Base-by-base conservation (phyloP, 2,329 filamentous ascomycete genomes). In the Diaporthe citriasiana region DNA sequence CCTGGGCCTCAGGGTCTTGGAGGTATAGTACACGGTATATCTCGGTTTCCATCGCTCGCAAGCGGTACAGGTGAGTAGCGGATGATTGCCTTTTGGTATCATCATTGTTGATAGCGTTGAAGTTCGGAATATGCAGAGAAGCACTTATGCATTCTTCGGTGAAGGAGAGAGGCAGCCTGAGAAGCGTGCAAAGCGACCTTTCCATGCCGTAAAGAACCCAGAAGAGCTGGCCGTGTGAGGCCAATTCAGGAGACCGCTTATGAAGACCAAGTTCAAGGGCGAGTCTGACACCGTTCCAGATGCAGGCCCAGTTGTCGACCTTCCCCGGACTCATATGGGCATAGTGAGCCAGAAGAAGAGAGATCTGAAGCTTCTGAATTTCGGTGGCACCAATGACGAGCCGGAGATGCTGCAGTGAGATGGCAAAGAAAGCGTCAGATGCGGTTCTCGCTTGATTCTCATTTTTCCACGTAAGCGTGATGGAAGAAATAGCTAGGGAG, bases 381-480 rank as follows among this genome's bases (percentile, higher is more conserved):
- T 56, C 70, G 6, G 70, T 72, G 8, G 59, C 33, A 9, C 59
- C 47, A 9, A 8, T 15, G 35, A 68, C 57, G 17, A 72, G 70
- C 10, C 70, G 70, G 35, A 72, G 70, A 30, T 72, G 70, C 42
- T 72, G 70, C 22, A 72, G 59, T 33, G 70, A 68, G 59, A 56
- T 56, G 6, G 57, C 57, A n/a, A 72, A 72, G 35, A 72, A 72
- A 1, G 70, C 70, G 27, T 72, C 35, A 19, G 70, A 72, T 5
- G 70, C 70, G 4, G 40, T 72, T 22, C 70, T 35, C 6, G 70
- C 70, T 25, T 72, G 70, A 1, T 60, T 45, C 47, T 72, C 70
- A n/a, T 68, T 68, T 38, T 72, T 72, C 70, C 70, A 72, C 12
- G 70, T 72, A 50, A 72, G 33, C 12, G 70, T 72, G 27, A 72